Evolutionary conservation across 768 basidiomycete species (phyloP).

Genomic region (Podaxis pistillaris): DNA sequence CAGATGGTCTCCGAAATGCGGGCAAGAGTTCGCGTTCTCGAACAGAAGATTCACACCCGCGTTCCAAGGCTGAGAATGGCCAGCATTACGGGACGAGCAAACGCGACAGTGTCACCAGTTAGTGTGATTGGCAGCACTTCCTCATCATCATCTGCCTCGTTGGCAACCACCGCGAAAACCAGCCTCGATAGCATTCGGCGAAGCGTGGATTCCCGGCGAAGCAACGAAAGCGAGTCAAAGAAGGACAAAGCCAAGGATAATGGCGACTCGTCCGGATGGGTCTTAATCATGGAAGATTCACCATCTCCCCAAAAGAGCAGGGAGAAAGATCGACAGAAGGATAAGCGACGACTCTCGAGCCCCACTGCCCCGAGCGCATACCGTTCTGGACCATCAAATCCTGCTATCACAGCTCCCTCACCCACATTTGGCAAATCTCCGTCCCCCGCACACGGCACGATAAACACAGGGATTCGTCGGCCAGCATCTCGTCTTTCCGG

Average conservation of each 20-base stretch:
- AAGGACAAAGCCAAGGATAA: constrained; percentile 45
- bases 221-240: constrained; percentile 43
- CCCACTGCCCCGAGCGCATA: constrained; percentile 56
- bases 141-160: constrained; percentile 36
- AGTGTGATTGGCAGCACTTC: constrained; percentile 32
- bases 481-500: constrained; percentile 76
- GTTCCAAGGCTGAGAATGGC: constrained; percentile 84
- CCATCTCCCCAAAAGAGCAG: constrained; percentile 64
- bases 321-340: constrained; percentile 42
- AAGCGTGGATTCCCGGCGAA: constrained; percentile 43
- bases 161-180: constrained; percentile 39
- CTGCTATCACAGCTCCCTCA: constrained; percentile 24
- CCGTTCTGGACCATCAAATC: constrained; percentile 36
- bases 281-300: constrained; percentile 86
- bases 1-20: constrained; percentile 95
- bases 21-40: constrained; percentile 75
- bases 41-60: constrained; percentile 85
- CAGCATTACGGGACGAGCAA: constrained; percentile 57
- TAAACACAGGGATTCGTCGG: constrained; percentile 49
- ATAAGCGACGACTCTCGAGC: constrained; percentile 58
- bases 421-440: constrained; percentile 16
- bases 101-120: constrained; percentile 20
- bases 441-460: constrained; percentile 40
- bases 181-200: constrained; percentile 45
- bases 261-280: constrained; percentile 78